Evolutionary conservation across 2,329 filamentous ascomycete species (phyloP), one percentile per base, ranked within the genome.

Genomic region (Hansfordia pulvinata): DNA sequence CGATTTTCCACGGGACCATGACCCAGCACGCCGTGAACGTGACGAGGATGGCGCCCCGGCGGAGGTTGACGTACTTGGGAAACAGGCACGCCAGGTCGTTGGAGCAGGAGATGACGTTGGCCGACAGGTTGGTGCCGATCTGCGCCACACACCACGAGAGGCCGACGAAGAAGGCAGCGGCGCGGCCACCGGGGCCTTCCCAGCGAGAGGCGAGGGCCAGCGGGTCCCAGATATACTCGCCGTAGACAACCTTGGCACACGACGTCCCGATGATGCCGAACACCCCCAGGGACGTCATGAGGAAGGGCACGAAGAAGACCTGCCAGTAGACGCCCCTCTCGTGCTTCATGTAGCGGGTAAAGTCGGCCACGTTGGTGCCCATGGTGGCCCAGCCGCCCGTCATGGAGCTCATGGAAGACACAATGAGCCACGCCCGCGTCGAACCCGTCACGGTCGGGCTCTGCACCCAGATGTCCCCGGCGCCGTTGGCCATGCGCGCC

Each of bases 321-420:
- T 60, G 58, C 35, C 60, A 53, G 34, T 56, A 56, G 33, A 61
- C 58, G 25, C 59, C 56, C 19, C 48, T 47, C 20, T 54, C 46
- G 25, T 56, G 53, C 38, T 55, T 58, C 23, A 38, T 42, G 31
- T 44, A 48, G 8, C 45, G 40, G 4, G 43, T 43, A 31, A 53
- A 49, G 29, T 53, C 50, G 13, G 60, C 52, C 43, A 64, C 64
- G 39, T 67, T 67, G 29, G 64, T 56, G 2, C 60, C 59, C 31
- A 62, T 49, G 14, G 56, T 59, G 9, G 49, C 54, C 42, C 62
- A 65, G 8, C 61, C 52, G 11, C 62, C 60, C 13, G 60, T 62
- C 17, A 64, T 41, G 25, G 19, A 18, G 16, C 19, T 4, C 16
- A 29, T n/a, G 13, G 25, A 22, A 7, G n/a, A 14, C 14, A 23